These are phyloP conservation scores for Solanum verrucosum DNA, from an alignment of 257 asterid genomes.

Conservation along the genomic window DNA sequence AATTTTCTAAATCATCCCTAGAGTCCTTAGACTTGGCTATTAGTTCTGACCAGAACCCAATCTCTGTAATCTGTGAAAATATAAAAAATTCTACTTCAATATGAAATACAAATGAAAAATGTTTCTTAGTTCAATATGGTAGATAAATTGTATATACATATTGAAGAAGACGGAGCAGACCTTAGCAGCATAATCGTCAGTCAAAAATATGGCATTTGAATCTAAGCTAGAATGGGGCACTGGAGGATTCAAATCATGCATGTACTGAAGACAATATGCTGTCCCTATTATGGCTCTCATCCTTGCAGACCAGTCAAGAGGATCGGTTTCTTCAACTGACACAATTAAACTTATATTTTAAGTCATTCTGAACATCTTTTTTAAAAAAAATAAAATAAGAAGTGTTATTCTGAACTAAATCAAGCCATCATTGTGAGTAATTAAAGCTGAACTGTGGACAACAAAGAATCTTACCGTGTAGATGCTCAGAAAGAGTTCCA, in stretches of 20 bases:
- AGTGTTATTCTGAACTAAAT: neutral
- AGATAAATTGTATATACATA: neutral
- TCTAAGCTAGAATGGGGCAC: conserved; percentile 45
- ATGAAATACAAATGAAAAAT: neutral
- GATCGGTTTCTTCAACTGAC: conserved; percentile 72
- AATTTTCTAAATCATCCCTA: conserved; percentile 38
- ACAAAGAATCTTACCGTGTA: conserved; percentile 51
- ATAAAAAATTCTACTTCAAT: neutral
- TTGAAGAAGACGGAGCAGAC: conserved; percentile 29
- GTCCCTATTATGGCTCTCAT: conserved; percentile 79
- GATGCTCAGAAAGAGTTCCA: conserved; percentile 76
- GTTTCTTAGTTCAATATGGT: neutral
- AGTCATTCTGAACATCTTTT: neutral
- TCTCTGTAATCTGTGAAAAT: conserved; percentile 48
- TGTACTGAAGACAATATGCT: conserved; percentile 72
- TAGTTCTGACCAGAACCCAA: conserved; percentile 60
- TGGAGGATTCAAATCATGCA: conserved; percentile 81
- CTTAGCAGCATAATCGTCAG: conserved; percentile 98
- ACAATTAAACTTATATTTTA: neutral
- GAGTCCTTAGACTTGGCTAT: conserved; percentile 31
- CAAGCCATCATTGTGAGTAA: neutral
- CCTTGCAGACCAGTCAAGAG: conserved; percentile 85
- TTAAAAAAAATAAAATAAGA: neutral
- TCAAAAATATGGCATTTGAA: conserved; percentile 45
- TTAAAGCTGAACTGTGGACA: neutral